Evolutionary conservation across 768 basidiomycete species (phyloP), one percentile per base, ranked within the genome.

Genomic region (Boletus rubropictus): DNA sequence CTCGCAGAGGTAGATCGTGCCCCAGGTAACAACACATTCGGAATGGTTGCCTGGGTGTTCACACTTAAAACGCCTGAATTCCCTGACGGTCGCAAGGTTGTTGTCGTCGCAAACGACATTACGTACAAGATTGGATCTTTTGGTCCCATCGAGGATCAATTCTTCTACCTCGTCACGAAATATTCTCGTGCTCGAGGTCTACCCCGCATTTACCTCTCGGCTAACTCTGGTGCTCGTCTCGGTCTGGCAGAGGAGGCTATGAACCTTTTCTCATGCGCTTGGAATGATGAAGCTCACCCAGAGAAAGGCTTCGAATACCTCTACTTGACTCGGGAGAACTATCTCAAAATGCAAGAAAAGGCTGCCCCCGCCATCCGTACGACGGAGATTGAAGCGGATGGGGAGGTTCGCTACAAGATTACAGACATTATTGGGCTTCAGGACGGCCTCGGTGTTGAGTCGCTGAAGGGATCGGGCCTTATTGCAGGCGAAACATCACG

Each of bases 41-140:
- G 96, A 58, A 99, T 99, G 96, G 89, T 98, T 45, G 95, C 82
- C 2, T 99, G 96, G 96, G 81, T 95, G 18, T 96, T 91, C 74
- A 94, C 82, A 3, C 73, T 98, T 55, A 73, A 75, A 54, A 97
- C 94, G 0, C 95, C 96, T 3, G 96, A 98, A 68, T 96, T 79
- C 69, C 91, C 91, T 39, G 70, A 76, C 22, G 96, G 96, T 24
- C 88, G 96, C 59, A 82, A 79, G 51, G 80, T 83, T 1, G 87
- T 98, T 8, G 89, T 91, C 37, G 78, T 99, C 51, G 90, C 96
- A 45, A 99, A 99, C 69, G 96, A 99, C 59, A 99, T 98, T 70
- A 99, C 96, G 12, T 96, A 82, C 78, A 94, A 88, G 71, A 98
- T 97, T 53, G 96, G 96, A 44, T 97, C 96, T 11, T 99, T 99